phyloP scores from a whole-genome alignment of 768 basidiomycete species.

The Lactarius sp. region DNA sequence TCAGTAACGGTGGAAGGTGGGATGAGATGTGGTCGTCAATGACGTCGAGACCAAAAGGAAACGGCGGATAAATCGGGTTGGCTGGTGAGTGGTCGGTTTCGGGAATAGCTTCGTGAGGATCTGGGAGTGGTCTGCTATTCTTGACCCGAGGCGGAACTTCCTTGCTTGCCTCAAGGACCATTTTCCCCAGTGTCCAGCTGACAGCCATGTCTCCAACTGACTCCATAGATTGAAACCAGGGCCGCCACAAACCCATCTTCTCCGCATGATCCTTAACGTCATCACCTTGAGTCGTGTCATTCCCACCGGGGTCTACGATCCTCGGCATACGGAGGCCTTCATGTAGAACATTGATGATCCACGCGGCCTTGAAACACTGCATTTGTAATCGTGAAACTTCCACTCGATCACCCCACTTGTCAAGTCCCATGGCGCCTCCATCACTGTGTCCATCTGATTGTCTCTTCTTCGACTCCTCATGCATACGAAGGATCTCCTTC shows the following conservation, averaged over 20 bases:
- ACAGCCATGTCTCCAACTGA: conserved; percentile 91
- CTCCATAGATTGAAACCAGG: conserved; percentile 90
- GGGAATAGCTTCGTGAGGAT: conserved; percentile 41
- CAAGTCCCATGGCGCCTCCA: conserved; percentile 53
- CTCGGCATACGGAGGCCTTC: conserved; percentile 95
- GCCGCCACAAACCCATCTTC: conserved; percentile 75
- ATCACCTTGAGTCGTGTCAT: conserved; percentile 60
- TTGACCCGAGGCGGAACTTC: conserved; percentile 55
- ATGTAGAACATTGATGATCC: conserved; percentile 94
- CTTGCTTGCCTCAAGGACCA: conserved; percentile 96
- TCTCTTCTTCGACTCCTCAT: conserved; percentile 46
- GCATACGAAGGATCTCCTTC: conserved; percentile 65
- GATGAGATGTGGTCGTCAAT: conserved; percentile 61
- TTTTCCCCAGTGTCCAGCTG: conserved; percentile 97
- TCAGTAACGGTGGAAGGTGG: conserved; percentile 61
- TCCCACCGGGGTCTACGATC: conserved; percentile 81
- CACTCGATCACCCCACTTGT: conserved; percentile 67
- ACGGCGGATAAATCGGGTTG: conserved; percentile 59
- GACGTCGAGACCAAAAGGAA: conserved; percentile 47
- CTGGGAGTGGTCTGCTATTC: conserved; percentile 53
- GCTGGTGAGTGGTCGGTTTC: conserved; percentile 49
- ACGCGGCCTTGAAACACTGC: conserved; percentile 99
- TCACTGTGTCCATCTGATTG: conserved; percentile 54
- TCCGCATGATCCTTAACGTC: conserved; percentile 72
- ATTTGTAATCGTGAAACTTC: conserved; percentile 85